Evolutionary conservation across 2,329 filamentous ascomycete genomes (phyloP).

Genomic region (Ceratocystis eucalypticola): DNA sequence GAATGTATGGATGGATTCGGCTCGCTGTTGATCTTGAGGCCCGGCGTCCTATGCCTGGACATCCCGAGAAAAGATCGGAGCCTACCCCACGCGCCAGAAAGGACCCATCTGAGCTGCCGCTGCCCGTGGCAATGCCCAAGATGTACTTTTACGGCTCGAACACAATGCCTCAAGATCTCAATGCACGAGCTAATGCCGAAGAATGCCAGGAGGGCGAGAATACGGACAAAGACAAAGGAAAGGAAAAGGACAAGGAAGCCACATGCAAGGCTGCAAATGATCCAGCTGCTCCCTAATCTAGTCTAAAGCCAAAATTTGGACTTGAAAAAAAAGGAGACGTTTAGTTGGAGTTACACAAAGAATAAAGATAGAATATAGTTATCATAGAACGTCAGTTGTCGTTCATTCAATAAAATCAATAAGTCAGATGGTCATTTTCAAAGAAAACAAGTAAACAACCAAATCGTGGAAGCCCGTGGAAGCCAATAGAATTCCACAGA

Average conservation of each 20-base stretch:
- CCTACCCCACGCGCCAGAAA: not conserved
- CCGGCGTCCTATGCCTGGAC: conserved; percentile 20
- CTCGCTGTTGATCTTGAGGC: conserved; percentile 34
- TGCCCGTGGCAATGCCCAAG: conserved; percentile 17
- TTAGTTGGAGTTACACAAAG: not conserved
- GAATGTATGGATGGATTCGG: conserved; percentile 42
- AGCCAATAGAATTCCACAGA: not conserved
- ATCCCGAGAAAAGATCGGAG: not conserved
- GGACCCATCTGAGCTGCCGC: conserved; percentile 13
- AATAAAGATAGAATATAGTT: conserved; percentile 5
- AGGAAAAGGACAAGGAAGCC: no score
- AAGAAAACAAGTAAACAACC: not conserved
- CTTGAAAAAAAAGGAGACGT: not conserved
- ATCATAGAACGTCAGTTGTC: conserved; percentile 2
- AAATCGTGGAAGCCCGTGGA: not conserved
- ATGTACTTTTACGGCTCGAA: conserved; percentile 18
- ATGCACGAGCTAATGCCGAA: not conserved
- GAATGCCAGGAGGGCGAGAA: not conserved
- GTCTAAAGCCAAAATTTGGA: no score
- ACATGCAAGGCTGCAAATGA: no score
- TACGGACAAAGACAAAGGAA: no score
- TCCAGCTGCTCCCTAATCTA: no score
- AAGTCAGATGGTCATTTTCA: not conserved
- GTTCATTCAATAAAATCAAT: not conserved
- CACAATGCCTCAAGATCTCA: conserved; percentile 17